Evolutionary conservation across 2,329 filamentous ascomycete species (phyloP), one percentile per base, ranked within the genome.

Genomic region (Arthrobotrys conoides): DNA sequence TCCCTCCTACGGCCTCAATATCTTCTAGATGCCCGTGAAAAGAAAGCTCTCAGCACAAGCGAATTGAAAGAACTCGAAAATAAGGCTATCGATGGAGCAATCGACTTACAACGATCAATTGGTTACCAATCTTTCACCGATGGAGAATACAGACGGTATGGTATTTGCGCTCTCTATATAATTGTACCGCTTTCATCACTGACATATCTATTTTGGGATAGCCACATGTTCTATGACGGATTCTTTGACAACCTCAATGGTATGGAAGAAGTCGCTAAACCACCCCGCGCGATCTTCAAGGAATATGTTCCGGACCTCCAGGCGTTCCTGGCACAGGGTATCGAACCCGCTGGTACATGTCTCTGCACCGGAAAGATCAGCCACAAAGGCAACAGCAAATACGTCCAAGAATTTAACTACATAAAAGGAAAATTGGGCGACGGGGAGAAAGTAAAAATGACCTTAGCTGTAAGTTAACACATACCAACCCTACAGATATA

Each of bases 361-460:
- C 85, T 90, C 57, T 89, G 88, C 78, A 87, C 86, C 0, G 86
- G 86, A 80, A 90, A 90, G 84, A 88, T 90, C 81, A 87, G 61
- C 24, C 73, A 77, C 18, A 61, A 63, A 46, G 67, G 73, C 16
- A 27, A 61, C n/a, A 77, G 73, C 61, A 87, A 86, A 80, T 89
- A 90, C 82, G 83, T 88, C 57, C 87, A 88, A 41, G 88, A 91
- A 82, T 88, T 90, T 80, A 87, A 89, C 76, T 88, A 88, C 70
- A 86, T 92, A 67, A 89, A 90, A 82, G 87, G 84, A 63, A 88
- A 90, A 0, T 86, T 89, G 24, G 88, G 90, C 33, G 85, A 89
- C 69, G 88, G 90, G 82, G 88, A 89, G 80, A 89, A 91, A 80
- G 88, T 90, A 83, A 91, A 92, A 85, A 87, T 92, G 81, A 92